Conservation (phyloP, 352 stramenopile genomes). For the Plasmopara muralis region DNA sequence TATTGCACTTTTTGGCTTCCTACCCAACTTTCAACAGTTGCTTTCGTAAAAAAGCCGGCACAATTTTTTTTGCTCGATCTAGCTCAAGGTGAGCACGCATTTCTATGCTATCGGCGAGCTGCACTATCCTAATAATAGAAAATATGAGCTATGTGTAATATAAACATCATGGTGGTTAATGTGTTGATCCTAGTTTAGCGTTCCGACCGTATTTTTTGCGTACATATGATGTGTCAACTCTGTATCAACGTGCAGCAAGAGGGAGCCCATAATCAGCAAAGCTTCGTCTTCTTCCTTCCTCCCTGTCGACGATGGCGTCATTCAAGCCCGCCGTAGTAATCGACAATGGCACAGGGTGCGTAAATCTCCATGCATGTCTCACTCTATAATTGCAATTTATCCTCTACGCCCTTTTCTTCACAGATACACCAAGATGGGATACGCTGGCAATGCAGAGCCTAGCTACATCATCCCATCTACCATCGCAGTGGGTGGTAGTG, state of each 20-base stretch:
- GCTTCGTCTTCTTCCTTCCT: conserved; percentile 1
- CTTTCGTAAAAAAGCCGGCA: too few species aligned
- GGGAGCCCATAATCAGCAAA: conserved; percentile 22
- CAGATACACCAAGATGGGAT: conserved; percentile 96
- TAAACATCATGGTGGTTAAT: too few species aligned
- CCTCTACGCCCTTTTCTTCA: neutral
- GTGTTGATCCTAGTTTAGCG: too few species aligned
- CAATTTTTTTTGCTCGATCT: too few species aligned
- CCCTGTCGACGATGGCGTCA: conserved; percentile 37
- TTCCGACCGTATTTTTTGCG: neutral
- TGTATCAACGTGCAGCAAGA: neutral
- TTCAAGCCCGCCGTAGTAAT: conserved; percentile 93
- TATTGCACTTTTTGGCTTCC: too few species aligned
- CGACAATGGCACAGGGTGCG: conserved; percentile 94
- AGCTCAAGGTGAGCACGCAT: too few species aligned
- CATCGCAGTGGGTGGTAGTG: conserved; percentile 71
- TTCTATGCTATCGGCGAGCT: too few species aligned
- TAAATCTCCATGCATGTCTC: neutral
- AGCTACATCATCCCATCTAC: conserved; percentile 95
- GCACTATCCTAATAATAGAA: too few species aligned
- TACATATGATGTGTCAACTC: neutral
- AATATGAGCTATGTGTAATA: too few species aligned
- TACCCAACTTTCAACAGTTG: too few species aligned
- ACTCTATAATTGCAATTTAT: neutral
- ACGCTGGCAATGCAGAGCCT: conserved; percentile 90